Evolutionary conservation across 23 red algal species (phyloP).

Genomic region (Pyropia yezoensis): DNA sequence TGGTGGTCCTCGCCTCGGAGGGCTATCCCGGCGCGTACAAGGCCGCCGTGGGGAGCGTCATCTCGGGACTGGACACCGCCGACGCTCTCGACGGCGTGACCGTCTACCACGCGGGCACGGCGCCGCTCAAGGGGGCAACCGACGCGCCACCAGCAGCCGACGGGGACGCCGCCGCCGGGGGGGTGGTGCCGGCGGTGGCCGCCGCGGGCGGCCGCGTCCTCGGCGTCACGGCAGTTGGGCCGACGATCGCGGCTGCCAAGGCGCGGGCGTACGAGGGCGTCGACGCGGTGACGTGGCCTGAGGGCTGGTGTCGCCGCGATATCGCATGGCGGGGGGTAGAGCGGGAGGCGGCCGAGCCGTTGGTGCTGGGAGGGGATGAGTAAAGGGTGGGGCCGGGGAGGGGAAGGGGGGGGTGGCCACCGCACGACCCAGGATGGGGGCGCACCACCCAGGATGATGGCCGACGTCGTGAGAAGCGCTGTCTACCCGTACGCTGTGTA

Average conservation of each 20-base stretch:
- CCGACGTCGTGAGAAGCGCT: no score
- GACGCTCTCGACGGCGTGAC: conserved; percentile 55
- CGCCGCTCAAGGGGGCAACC: no score
- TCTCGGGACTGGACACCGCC: conserved; percentile 57
- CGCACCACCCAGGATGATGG: no score
- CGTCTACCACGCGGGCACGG: conserved; percentile 90
- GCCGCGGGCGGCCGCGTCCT: conserved; percentile 85
- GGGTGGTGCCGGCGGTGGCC: conserved; percentile 7
- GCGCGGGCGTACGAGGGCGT: conserved; percentile 56
- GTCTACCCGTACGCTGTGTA: no score
- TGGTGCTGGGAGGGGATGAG: no score
- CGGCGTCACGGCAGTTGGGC: conserved; percentile 64
- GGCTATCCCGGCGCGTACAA: conserved; percentile 85
- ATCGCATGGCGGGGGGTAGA: conserved; percentile 79
- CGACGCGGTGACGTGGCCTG: conserved; percentile 69
- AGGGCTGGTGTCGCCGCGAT: conserved; percentile 84
- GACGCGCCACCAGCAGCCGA: no score
- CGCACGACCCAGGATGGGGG: no score
- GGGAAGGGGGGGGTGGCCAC: no score
- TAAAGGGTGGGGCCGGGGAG: no score
- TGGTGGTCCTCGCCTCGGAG: conserved; percentile 73
- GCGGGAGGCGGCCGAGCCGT: conserved; percentile 8
- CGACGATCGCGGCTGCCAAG: conserved; percentile 53
- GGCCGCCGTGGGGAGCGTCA: conserved; percentile 39
- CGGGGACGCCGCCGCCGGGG: neutral